Conservation (phyloP, 441 rosid genomes). For the Gossypium lobatum region DNA sequence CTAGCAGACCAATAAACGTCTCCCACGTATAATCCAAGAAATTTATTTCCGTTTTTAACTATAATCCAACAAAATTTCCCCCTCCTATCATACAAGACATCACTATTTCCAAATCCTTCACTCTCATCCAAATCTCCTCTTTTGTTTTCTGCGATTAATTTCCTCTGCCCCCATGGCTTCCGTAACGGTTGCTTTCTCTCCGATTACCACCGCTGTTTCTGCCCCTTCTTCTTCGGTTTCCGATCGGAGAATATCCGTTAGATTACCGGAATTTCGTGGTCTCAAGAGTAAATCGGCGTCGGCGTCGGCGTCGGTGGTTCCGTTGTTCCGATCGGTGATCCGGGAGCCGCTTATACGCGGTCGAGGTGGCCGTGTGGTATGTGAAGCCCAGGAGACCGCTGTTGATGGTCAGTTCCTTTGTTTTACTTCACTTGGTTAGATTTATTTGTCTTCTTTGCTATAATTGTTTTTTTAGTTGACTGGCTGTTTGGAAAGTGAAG, state of each 20-base stretch:
- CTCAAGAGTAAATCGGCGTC: conserved; percentile 35
- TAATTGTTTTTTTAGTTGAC: not conserved
- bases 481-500: not conserved
- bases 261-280: conserved; percentile 36
- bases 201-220: conserved; percentile 19
- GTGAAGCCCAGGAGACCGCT: conserved; percentile 80
- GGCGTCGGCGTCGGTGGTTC: conserved; percentile 12
- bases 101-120: not conserved
- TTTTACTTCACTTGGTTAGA: not conserved
- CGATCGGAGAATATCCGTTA: conserved; percentile 23
- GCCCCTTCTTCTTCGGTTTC: conserved; percentile 25
- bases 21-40: not conserved
- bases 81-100: not conserved
- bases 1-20: not conserved
- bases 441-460: not conserved
- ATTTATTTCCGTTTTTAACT: not conserved
- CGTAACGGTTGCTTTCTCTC: conserved; percentile 24
- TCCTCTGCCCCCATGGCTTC: conserved; percentile 45
- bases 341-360: conserved; percentile 8
- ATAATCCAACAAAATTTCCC: not conserved
- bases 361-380: conserved; percentile 37
- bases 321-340: conserved; percentile 24
- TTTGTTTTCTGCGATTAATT: not conserved
- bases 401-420: conserved; percentile 42
- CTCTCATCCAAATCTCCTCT: not conserved